These are phyloP conservation scores for Zymoseptoria tritici DNA, from an alignment of 2,329 filamentous ascomycete genomes.

Conservation along the genomic window DNA sequence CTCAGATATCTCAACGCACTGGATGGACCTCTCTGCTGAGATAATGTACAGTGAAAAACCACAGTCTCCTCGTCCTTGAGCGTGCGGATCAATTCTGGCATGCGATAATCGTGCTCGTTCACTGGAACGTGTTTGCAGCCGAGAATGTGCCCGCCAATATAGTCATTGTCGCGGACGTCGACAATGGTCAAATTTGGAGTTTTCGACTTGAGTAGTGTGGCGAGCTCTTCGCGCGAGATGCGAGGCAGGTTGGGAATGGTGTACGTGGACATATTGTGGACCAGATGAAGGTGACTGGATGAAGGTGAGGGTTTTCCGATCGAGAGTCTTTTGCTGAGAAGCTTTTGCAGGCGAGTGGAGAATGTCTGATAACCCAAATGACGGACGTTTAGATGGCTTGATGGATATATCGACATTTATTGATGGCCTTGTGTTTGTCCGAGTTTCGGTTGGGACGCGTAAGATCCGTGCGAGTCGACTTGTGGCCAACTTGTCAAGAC, in stretches of 20 bases:
- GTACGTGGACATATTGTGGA: slow-evolving; percentile 42
- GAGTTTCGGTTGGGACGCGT: not conserved
- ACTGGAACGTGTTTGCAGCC: slow-evolving; percentile 70
- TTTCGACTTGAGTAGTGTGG: slow-evolving; percentile 46
- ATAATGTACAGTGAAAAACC: slow-evolving; percentile 89
- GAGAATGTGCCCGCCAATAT: slow-evolving; percentile 83
- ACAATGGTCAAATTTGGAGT: slow-evolving; percentile 57
- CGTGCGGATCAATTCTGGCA: slow-evolving; percentile 74
- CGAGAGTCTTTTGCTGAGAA: not conserved
- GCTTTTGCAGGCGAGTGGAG: not conserved
- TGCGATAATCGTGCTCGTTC: slow-evolving; percentile 61
- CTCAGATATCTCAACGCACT: slow-evolving; percentile 75
- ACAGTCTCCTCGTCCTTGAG: slow-evolving; percentile 73
- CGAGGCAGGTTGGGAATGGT: slow-evolving; percentile 57
- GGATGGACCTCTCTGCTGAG: slow-evolving; percentile 79
- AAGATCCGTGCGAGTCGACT: not conserved
- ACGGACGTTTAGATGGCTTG: not conserved
- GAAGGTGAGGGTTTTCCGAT: not conserved
- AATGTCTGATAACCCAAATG: too few species aligned
- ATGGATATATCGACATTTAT: not conserved
- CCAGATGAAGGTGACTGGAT: not conserved
- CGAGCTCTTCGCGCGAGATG: slow-evolving; percentile 63
- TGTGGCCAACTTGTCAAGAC: not conserved
- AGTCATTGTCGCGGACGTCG: slow-evolving; percentile 85
- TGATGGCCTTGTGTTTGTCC: not conserved